Conservation (phyloP, 2,329 filamentous ascomycete genomes). For the Polychaeton citri region DNA sequence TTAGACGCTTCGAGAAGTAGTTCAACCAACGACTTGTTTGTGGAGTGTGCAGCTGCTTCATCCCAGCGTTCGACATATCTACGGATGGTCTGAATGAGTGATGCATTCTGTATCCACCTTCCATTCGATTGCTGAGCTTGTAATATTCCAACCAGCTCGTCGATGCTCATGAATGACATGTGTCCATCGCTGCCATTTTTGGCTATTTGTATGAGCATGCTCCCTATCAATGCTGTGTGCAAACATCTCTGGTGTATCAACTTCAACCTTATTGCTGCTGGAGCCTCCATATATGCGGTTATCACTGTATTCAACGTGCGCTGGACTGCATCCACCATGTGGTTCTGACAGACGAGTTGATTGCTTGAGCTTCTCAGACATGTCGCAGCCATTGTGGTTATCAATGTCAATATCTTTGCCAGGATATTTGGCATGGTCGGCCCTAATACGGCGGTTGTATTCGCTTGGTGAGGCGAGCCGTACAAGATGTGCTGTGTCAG, state of each 20-base stretch:
- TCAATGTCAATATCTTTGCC: not conserved
- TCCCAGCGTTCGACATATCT: no score
- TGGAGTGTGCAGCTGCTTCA: no score
- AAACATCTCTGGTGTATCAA: not conserved
- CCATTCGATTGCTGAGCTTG: not conserved
- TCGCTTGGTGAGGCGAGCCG: no score
- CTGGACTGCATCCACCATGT: not conserved
- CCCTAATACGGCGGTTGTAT: no score
- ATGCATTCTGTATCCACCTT: no score
- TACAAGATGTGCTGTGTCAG: not conserved
- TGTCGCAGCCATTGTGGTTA: not conserved
- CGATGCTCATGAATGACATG: not conserved
- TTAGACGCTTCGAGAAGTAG: not conserved
- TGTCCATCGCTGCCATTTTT: not conserved
- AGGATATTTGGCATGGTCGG: not conserved
- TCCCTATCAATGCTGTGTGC: not conserved
- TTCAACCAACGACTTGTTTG: no score
- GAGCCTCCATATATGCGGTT: not conserved
- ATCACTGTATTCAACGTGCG: not conserved
- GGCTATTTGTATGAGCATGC: not conserved
- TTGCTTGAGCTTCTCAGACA: not conserved
- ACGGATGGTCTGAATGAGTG: no score
- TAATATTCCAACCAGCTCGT: not conserved
- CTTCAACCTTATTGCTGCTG: not conserved
- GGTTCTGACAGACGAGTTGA: not conserved